Conservation (phyloP, 1,284 basidiomycete genomes). For the Tremellales sp. region DNA sequence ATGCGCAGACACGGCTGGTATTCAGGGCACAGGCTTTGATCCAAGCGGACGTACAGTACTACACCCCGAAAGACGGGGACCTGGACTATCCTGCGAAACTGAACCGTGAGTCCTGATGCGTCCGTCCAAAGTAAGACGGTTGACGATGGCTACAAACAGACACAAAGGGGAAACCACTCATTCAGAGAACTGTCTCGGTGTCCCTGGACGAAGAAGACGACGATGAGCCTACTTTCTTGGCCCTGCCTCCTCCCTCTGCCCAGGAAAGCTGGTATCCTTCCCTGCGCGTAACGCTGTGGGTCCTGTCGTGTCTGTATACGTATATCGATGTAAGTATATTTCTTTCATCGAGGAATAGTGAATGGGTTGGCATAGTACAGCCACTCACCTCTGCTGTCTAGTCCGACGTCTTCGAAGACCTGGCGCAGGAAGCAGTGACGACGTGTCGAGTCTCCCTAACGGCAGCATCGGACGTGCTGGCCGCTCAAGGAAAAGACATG, state of each 20-base stretch:
- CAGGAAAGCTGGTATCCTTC: constrained; percentile 87
- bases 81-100: constrained; percentile 75
- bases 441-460: constrained; percentile 75
- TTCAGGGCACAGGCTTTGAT: constrained; percentile 90
- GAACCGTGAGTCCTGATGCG: constrained; percentile 16
- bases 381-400: constrained; percentile 40
- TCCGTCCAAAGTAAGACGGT: neutral
- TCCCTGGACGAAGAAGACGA: constrained; percentile 44
- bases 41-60: constrained; percentile 79
- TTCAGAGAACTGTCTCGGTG: constrained; percentile 14
- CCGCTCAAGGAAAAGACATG: constrained; percentile 53
- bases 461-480: constrained; percentile 63
- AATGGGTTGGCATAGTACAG: too few species aligned
- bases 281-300: constrained; percentile 76
- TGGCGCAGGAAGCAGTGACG: constrained; percentile 82
- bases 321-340: constrained; percentile 71
- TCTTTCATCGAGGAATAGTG: constrained; percentile 5
- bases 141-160: constrained; percentile 6
- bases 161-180: constrained; percentile 14
- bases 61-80: constrained; percentile 65
- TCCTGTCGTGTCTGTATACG: constrained; percentile 78
- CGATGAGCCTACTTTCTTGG: constrained; percentile 57
- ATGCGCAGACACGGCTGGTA: constrained; percentile 86
- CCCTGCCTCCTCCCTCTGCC: constrained; percentile 64
- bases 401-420: constrained; percentile 88